phyloP scores from a whole-genome alignment of 257 asterid genomes.

The Solanum neorickii region DNA sequence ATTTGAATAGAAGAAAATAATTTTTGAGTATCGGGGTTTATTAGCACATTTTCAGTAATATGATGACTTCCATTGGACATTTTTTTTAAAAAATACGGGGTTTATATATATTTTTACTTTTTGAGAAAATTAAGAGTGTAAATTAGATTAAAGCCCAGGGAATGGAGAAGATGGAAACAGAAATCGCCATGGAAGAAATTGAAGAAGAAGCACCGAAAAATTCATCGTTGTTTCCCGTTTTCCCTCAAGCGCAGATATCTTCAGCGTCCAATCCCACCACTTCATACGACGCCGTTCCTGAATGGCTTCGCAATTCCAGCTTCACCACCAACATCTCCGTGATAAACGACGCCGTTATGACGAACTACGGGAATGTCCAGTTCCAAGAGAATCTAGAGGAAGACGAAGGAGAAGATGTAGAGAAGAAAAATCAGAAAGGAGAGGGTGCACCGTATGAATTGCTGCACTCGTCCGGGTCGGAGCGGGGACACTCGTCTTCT shows the following conservation, averaged over 20 bases:
- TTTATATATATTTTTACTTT: background rate
- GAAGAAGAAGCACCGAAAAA: background rate
- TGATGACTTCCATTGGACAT: background rate
- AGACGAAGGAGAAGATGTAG: slow-evolving; percentile 1
- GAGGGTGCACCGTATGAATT: slow-evolving; percentile 36
- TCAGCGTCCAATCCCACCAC: slow-evolving; percentile 5
- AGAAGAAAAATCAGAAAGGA: slow-evolving; percentile 2
- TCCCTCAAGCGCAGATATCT: slow-evolving; percentile 10
- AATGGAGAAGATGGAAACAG: background rate
- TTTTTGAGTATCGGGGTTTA: too few relatives aligned
- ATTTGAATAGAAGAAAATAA: background rate
- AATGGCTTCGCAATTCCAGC: slow-evolving; percentile 78
- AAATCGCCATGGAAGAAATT: background rate
- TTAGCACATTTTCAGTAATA: background rate
- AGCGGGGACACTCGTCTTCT: slow-evolving; percentile 24
- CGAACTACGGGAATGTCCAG: background rate
- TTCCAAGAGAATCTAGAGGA: slow-evolving; percentile 25
- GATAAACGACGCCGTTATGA: slow-evolving; percentile 57
- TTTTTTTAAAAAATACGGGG: background rate
- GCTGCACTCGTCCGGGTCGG: slow-evolving; percentile 56
- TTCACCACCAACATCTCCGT: slow-evolving; percentile 64
- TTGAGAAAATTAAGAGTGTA: background rate
- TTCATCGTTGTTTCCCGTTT: slow-evolving; percentile 56
- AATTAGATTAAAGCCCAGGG: background rate
- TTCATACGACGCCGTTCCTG: slow-evolving; percentile 3